A percentile compares a stretch with the other conserved stretches of the same genome.
Conservation (phyloP, 2,329 filamentous ascomycete genomes). For the Sporothrix schenckii region DNA sequence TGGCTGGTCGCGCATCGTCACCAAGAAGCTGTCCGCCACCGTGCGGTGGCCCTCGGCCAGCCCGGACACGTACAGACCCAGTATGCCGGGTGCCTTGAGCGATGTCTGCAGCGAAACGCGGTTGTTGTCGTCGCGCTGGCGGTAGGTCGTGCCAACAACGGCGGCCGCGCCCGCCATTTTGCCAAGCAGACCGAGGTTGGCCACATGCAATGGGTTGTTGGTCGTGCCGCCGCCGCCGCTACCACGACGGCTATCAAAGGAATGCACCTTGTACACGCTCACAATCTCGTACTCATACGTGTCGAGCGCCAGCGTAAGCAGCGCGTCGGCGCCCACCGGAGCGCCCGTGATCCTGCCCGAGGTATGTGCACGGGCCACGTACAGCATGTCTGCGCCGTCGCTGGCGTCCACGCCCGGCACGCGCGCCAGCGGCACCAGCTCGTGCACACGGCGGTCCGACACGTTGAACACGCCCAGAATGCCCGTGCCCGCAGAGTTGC, state of each 20-base stretch:
- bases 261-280: slow-evolving; percentile 68
- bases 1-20: slow-evolving; percentile 70
- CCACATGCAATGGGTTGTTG: slow-evolving; percentile 58
- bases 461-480: slow-evolving; percentile 88
- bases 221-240: slow-evolving; percentile 39
- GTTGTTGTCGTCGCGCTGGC: slow-evolving; percentile 55
- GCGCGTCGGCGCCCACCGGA: slow-evolving; percentile 48
- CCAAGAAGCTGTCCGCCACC: slow-evolving; percentile 69
- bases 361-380: slow-evolving; percentile 73
- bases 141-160: slow-evolving; percentile 62
- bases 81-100: slow-evolving; percentile 76
- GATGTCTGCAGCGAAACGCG: slow-evolving; percentile 66
- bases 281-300: slow-evolving; percentile 78
- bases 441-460: slow-evolving; percentile 61
- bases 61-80: slow-evolving; percentile 76
- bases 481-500: slow-evolving; percentile 63
- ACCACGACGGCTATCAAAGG: slow-evolving; percentile 47
- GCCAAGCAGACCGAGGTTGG: slow-evolving; percentile 74
- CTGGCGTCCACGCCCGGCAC: slow-evolving; percentile 69
- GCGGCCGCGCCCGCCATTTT: slow-evolving; percentile 92
- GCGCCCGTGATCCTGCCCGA: slow-evolving; percentile 64
- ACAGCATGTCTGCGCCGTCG: slow-evolving; percentile 51
- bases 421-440: slow-evolving; percentile 68
- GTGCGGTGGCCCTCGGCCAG: slow-evolving; percentile 57
- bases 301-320: slow-evolving; percentile 66